Evolutionary conservation across 108 stramenopile species (phyloP), one percentile per base, ranked within the genome.

Genomic region (Nitzschia sp.): DNA sequence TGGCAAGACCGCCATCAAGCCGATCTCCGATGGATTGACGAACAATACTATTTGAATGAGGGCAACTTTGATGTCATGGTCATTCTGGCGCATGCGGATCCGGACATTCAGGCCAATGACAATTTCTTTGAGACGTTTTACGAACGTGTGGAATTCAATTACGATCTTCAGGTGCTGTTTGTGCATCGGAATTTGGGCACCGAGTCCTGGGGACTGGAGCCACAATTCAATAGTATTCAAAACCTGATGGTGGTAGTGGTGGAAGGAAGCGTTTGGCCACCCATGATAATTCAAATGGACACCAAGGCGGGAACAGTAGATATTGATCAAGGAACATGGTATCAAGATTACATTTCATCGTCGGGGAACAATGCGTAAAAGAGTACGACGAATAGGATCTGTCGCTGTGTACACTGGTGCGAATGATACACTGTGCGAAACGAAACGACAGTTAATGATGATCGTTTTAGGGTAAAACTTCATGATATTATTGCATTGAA

Each of bases 1-100:
- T 81, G 80, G 80, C 45, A 60, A 31, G 33, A 22, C 4, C 58
- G 80, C 23, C 70, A 68, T 23, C 23, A 13, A 2, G 74, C 71
- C 21, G 59, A 81, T 52, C 45, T 81, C 53, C n/a, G 38, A 1
- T 81, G 80, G 80, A 81, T 81, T 47, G 55, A 81, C 27, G 44
- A 29, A 3, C 32, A 75, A 15, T 62, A 68, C 38, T 0, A 0
- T 15, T 26, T 27, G 2, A 53, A 72, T 27, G 41, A 58, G 0
- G 62, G 36, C 0, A n/a, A 56, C 3, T 45, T 71, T 30, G 66
- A 54, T 16, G 46, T 59, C 6, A 53, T 81, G 56, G 71, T 81
- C 29, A 34, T 81, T 41, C 53, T 81, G 26, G 80, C 71, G 16
- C 80, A 81, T 34, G 58, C 80, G 11, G 70, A 68, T 58, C 80